Percentiles rank a stretch among this genome's conserved stretches.
These are phyloP conservation scores for Funneliformis mosseae DNA, from an alignment of 192 early-diverging fungal species.

Conservation along the genomic window DNA sequence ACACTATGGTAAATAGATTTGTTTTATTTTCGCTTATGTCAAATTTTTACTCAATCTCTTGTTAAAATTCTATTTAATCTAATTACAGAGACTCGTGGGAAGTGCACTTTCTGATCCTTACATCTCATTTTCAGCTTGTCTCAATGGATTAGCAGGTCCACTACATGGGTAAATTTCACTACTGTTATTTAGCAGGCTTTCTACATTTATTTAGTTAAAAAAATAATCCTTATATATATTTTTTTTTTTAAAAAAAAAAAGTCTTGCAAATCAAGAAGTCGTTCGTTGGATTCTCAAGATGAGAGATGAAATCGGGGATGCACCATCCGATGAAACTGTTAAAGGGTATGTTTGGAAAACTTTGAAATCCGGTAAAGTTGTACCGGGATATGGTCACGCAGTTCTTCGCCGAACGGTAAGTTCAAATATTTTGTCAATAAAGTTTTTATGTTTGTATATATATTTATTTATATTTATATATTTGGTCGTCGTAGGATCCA, in stretches of 20 bases:
- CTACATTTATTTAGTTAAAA: neutral
- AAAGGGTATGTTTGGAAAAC: conserved; percentile 97
- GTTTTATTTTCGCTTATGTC: neutral
- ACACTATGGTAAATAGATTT: conserved; percentile 64
- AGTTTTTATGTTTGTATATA: neutral
- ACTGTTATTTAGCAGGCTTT: neutral
- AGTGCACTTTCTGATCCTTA: conserved; percentile 98
- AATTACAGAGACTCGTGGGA: conserved; percentile 73
- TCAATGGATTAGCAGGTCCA: conserved; percentile 98
- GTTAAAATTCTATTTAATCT: neutral
- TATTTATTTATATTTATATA: neutral
- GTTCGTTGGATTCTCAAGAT: conserved; percentile 96
- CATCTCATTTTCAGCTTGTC: conserved; percentile 93
- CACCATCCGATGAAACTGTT: conserved; percentile 90
- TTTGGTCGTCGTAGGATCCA: conserved; percentile 63
- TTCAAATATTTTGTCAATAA: neutral
- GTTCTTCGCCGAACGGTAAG: conserved; percentile 78
- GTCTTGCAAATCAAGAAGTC: conserved; percentile 99
- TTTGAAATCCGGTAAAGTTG: conserved; percentile 93
- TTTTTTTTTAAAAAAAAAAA: neutral
- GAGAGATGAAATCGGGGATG: conserved; percentile 77
- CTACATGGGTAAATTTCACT: conserved; percentile 74
- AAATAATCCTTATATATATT: neutral
- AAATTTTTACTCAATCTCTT: neutral
- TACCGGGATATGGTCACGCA: conserved; percentile 99